A percentile compares a stretch with the other conserved stretches of the same genome.
Evolutionary conservation across 108 stramenopile species (phyloP).

Genomic region (Fragilariopsis cylindrus): DNA sequence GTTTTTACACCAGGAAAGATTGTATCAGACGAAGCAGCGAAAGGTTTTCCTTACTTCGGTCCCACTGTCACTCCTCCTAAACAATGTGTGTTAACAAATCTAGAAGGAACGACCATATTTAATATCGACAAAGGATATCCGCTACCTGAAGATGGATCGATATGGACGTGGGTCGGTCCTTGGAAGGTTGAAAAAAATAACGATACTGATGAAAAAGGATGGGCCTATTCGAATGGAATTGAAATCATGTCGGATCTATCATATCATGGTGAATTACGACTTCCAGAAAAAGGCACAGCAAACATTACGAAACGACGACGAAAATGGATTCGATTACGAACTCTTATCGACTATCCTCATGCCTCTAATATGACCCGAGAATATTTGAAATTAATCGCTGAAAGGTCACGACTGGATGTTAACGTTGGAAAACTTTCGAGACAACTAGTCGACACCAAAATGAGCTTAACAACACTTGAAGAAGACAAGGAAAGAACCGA

Average conservation of each 20-base stretch:
- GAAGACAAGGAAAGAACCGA: constrained; percentile 33
- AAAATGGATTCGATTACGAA: constrained; percentile 54
- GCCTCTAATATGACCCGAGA: constrained; percentile 39
- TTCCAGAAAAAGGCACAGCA: constrained; percentile 21
- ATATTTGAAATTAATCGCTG: constrained; percentile 46
- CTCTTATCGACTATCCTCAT: constrained; percentile 53
- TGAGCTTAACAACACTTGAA: constrained; percentile 45
- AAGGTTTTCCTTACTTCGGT: constrained; percentile 8
- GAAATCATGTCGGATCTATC: constrained; percentile 22
- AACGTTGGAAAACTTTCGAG: constrained; percentile 41
- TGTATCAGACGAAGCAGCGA: constrained; percentile 26
- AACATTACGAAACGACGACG: constrained; percentile 43
- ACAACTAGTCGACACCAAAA: constrained; percentile 59
- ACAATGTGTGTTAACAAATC: constrained; percentile 51
- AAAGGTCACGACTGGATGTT: constrained; percentile 44
- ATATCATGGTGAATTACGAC: constrained; percentile 27
- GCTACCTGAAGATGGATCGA: constrained; percentile 52
- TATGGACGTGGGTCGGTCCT: constrained; percentile 55
- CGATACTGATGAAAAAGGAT: constrained; percentile 48
- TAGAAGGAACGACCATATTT: constrained; percentile 30
- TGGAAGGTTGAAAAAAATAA: constrained; percentile 50
- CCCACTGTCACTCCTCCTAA: constrained; percentile 28
- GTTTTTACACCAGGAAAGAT: constrained; percentile 29
- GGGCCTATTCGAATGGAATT: constrained; percentile 48
- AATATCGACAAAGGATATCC: constrained; percentile 57